Evolutionary conservation across 2,329 filamentous ascomycete species (phyloP).

Genomic region (Aspergillus melleus): DNA sequence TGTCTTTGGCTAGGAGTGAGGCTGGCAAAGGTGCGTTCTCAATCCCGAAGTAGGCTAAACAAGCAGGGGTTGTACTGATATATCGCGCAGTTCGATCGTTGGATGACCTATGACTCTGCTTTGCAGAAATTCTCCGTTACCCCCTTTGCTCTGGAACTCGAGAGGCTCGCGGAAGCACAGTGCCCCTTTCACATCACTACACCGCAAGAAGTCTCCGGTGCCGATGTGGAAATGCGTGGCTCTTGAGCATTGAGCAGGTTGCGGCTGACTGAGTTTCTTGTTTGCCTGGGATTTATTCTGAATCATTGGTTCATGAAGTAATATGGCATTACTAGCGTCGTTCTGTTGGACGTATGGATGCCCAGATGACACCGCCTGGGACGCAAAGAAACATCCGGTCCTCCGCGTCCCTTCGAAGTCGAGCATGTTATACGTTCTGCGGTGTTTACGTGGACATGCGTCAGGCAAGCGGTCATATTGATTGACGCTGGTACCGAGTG

Average conservation of each 20-base stretch:
- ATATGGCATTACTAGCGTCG: neutral
- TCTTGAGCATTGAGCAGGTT: constrained; percentile 3
- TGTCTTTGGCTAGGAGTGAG: constrained; percentile 52
- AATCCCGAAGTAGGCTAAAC: neutral
- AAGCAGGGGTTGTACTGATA: neutral
- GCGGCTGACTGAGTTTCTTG: neutral
- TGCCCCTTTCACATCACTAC: constrained; percentile 11
- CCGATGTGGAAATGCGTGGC: constrained; percentile 13
- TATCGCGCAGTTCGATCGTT: constrained; percentile 36
- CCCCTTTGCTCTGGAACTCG: constrained; percentile 28
- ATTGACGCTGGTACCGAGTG: neutral
- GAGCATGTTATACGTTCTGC: neutral
- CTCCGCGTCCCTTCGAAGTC: neutral
- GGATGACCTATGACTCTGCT: constrained; percentile 38
- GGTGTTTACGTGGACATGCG: neutral
- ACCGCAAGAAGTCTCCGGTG: neutral
- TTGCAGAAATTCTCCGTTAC: constrained; percentile 36
- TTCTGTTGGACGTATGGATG: neutral
- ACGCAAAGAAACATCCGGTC: neutral
- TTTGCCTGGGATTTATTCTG: neutral
- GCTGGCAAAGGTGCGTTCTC: constrained; percentile 43
- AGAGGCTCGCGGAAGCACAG: constrained; percentile 13
- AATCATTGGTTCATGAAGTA: neutral
- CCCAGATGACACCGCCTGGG: neutral
- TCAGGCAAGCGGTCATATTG: neutral